Evolutionary conservation across 108 stramenopile species (phyloP).

Genomic region (Cyclotella atomus): DNA sequence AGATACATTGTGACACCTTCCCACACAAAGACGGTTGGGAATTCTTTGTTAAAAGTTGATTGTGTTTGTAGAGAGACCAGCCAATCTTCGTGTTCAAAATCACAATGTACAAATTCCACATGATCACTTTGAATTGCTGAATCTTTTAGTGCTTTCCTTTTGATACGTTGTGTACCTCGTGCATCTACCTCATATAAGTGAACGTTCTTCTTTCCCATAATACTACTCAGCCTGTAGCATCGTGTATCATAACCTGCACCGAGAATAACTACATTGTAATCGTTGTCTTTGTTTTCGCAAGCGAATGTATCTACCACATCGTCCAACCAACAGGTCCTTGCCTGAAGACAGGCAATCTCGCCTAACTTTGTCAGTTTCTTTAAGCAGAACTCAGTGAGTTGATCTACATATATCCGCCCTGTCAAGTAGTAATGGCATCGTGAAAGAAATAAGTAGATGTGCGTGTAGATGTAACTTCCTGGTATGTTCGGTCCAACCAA

Average conservation of each 20-base stretch:
- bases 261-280: conserved; percentile 32
- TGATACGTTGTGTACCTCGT: conserved; percentile 12
- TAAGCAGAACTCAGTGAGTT: conserved; percentile 9
- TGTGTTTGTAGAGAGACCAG: neutral
- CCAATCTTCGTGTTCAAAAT: conserved; percentile 31
- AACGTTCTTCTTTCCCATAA: conserved; percentile 5
- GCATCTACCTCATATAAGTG: conserved; percentile 26
- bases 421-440: conserved; percentile 23
- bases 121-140: neutral
- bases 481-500: conserved; percentile 23
- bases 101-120: conserved; percentile 22
- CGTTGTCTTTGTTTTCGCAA: neutral
- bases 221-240: conserved; percentile 20
- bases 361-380: conserved; percentile 2
- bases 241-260: conserved; percentile 34
- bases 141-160: conserved; percentile 12
- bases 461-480: conserved; percentile 13
- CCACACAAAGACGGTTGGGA: conserved; percentile 33
- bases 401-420: conserved; percentile 21
- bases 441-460: neutral
- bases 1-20: conserved; percentile 27
- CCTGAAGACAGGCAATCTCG: conserved; percentile 15
- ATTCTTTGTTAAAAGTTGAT: conserved; percentile 11
- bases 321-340: conserved; percentile 33
- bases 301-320: conserved; percentile 31